Conservation (phyloP, 2,329 filamentous ascomycete genomes). For the Colletotrichum zoysiae region DNA sequence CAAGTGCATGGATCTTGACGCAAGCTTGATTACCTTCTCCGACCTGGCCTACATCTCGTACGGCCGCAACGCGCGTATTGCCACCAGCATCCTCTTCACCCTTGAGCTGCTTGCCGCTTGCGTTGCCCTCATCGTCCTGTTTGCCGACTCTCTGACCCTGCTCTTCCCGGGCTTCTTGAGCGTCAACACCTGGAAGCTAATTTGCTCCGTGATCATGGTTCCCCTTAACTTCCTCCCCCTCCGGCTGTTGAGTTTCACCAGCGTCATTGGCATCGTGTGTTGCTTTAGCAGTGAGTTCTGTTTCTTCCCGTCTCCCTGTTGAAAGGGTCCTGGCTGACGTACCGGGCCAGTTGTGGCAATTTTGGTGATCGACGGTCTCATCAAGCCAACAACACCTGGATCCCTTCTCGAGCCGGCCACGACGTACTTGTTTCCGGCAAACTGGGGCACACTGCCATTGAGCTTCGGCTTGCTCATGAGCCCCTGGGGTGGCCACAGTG, state of each 20-base stretch:
- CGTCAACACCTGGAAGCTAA: conserved; percentile 83
- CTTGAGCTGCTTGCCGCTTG: conserved; percentile 89
- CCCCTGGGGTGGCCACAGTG: conserved; percentile 72
- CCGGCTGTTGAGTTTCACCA: conserved; percentile 84
- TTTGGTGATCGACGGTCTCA: conserved; percentile 85
- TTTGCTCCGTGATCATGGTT: conserved; percentile 83
- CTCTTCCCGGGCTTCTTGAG: conserved; percentile 78
- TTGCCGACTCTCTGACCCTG: conserved; percentile 87
- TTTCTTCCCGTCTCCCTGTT: not conserved
- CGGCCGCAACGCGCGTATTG: conserved; percentile 82
- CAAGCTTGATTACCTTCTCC: conserved; percentile 90
- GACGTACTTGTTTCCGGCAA: conserved; percentile 85
- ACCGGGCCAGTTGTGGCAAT: conserved; percentile 78
- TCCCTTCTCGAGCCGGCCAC: conserved; percentile 84
- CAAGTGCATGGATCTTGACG: conserved; percentile 89
- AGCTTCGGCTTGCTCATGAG: conserved; percentile 93
- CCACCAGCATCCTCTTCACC: conserved; percentile 88
- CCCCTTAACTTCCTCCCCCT: conserved; percentile 89
- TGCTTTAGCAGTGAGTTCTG: conserved; percentile 83
- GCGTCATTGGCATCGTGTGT: conserved; percentile 90
- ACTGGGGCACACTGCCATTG: conserved; percentile 89
- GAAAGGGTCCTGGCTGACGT: not conserved
- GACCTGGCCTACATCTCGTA: conserved; percentile 94
- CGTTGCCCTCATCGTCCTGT: conserved; percentile 91
- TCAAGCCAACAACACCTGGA: conserved; percentile 83